Conservation (phyloP, 177 flowering plant genomes). For the Vitis hybrid region DNA sequence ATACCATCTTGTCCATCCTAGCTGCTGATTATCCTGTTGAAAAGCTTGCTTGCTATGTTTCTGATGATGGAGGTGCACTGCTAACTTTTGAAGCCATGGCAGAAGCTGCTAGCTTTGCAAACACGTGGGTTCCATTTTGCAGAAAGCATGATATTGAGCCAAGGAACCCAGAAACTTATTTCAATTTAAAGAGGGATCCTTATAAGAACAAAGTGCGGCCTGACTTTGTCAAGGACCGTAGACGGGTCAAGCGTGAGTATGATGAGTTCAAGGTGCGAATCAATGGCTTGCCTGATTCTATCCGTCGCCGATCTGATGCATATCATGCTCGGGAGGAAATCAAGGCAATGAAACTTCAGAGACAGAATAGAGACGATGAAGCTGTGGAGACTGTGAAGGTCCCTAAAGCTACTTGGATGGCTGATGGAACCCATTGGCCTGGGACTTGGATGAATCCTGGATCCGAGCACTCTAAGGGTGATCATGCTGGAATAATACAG, state of each 20-base stretch:
- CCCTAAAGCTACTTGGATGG: slow-evolving; percentile 82
- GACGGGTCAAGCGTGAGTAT: slow-evolving; percentile 75
- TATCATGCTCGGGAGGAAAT: slow-evolving; percentile 70
- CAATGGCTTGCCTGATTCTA: slow-evolving; percentile 68
- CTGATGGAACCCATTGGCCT: slow-evolving; percentile 84
- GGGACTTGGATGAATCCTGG: slow-evolving; percentile 61
- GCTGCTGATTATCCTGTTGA: slow-evolving; percentile 74
- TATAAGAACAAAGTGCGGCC: slow-evolving; percentile 59
- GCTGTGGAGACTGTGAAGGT: slow-evolving; percentile 53
- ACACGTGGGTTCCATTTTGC: slow-evolving; percentile 73
- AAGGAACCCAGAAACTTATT: slow-evolving; percentile 70
- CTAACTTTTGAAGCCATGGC: slow-evolving; percentile 78
- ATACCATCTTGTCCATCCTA: slow-evolving; percentile 66
- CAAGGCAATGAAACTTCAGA: slow-evolving; percentile 59
- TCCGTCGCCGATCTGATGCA: slow-evolving; percentile 73
- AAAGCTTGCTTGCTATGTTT: slow-evolving; percentile 70
- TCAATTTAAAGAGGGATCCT: slow-evolving; percentile 64
- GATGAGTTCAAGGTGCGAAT: slow-evolving; percentile 80
- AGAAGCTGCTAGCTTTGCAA: slow-evolving; percentile 77
- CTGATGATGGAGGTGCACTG: slow-evolving; percentile 79
- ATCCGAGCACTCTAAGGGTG: slow-evolving; percentile 66
- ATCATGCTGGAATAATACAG: slow-evolving; percentile 83
- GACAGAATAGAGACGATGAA: slow-evolving; percentile 43
- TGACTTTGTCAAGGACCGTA: slow-evolving; percentile 74
- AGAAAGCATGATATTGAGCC: slow-evolving; percentile 74